Evolutionary conservation across 306 rosid genomes (phyloP), one percentile per base, ranked within the genome.

Genomic region (Delonix regia): DNA sequence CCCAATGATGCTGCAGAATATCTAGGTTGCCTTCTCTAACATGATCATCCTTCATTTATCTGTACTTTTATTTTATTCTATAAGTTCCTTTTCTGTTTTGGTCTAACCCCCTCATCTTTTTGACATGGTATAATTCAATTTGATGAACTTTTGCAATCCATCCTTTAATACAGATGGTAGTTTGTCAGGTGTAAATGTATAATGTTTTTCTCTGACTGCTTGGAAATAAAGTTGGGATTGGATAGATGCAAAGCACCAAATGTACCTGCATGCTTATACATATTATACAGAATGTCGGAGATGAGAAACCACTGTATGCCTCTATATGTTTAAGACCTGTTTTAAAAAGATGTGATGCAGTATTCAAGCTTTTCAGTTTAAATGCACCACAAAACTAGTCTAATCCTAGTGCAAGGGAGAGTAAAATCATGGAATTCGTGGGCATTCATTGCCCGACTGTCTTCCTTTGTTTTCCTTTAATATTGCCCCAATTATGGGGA

Each of bases 1-100:
- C 99, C 99, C 9, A 91, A 89, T 67, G 96, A 92, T 49, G 99
- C 96, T 77, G 87, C 90, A 30, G 97, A 91, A 64, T 92, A 82
- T 90, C 90, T 95, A 86, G 99, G 99, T 93, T 47, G 61, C 66
- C 75, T 80, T 72, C 63, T 19, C 33, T 68, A 36, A 63, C 44
- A 14, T 62, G 77, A 75, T 34, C 63, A 36, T 52, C 38, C 69
- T 61, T 68, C 53, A 36, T 55, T 65, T 75, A 28, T 69, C 33
- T 78, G 14, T 48, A 10, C 25, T 19, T 51, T 39, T 66, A 19
- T 39, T 44, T 25, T 39, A 33, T 82, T 76, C 34, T 70, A 49
- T 6, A 52, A 64, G 49, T 51, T 78, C 73, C 16, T 5, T 27
- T 57, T 67, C 61, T 62, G 24, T 39, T 73, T 66, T 51, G 52